Evolutionary conservation across 2,329 filamentous ascomycete genomes (phyloP), one percentile per base, ranked within the genome.

Genomic region (Curvularia spicifera): DNA sequence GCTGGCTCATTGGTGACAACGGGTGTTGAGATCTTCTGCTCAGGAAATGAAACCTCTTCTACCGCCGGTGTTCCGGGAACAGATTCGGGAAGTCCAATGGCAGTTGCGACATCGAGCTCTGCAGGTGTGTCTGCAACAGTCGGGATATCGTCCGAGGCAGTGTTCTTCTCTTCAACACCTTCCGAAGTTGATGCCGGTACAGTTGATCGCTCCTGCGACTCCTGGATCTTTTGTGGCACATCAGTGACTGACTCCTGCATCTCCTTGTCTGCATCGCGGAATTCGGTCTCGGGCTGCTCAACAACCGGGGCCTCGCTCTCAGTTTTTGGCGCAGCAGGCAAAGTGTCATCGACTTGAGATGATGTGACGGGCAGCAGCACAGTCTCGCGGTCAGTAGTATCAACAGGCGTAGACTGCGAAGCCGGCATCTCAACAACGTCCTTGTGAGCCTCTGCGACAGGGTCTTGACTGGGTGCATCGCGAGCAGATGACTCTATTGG

Each of bases 371-470:
- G 26, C 12, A 43, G 5, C 20, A 18, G 15, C 18, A 35, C 37
- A 13, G 40, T 29, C 10, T 62, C 60, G 22, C 44, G 22, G 22
- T 15, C 45, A n/a, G n/a, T 20, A 28, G 33, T 26, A 2, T 54
- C 54, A 18, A 55, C 35, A 15, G 63, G 51, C 15, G 37, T 20
- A n/a, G 52, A 50, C 22, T 40, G 54, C 18, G 53, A 52, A 13
- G 54, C 52, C 18, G 45, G 24, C 22, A 46, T 26, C 33, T 45
- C 45, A 10, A 52, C n/a, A 15, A 49, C 20, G 9, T 12, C 39
- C 28, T 22, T 20, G 4, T 46, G 40, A 18, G 43, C 10, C 6
- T 57, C 48, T n/a, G 22, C 40, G 24, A 35, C 5, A 12, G 59
- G 24, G n/a, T 57, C 54, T 39, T 49, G 56, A 15, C n/a, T 40